A percentile compares a stretch with the other conserved stretches of the same genome.
Evolutionary conservation across 1,284 basidiomycete genomes (phyloP).

Genomic region (Takashimella koratensis): DNA sequence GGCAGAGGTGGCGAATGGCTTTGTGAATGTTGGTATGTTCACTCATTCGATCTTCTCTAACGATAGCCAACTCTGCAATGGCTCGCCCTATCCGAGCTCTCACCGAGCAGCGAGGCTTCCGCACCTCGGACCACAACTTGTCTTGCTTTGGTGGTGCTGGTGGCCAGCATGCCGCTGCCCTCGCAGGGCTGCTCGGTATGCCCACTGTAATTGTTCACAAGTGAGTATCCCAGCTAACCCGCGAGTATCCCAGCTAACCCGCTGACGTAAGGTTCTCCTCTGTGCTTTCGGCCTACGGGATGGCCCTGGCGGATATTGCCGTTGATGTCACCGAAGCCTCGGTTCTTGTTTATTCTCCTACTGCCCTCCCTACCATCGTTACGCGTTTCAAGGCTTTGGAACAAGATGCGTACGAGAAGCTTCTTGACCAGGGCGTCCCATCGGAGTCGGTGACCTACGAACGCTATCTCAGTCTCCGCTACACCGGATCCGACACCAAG

Average conservation of each 20-base stretch:
- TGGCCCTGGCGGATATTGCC: constrained; percentile 42
- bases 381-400: constrained; percentile 4
- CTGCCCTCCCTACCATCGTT: neutral
- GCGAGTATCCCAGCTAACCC: too few relatives aligned
- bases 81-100: constrained; percentile 26
- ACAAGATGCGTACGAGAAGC: neutral
- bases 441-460: constrained; percentile 54
- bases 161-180: constrained; percentile 5
- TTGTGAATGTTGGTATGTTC: constrained; percentile 17
- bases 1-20: constrained; percentile 45
- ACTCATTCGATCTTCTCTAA: constrained; percentile 40
- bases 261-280: constrained; percentile 32
- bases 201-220: constrained; percentile 40
- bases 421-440: constrained; percentile 37
- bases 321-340: constrained; percentile 2
- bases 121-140: constrained; percentile 41
- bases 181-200: constrained; percentile 25
- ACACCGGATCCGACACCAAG: constrained; percentile 75
- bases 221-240: too few relatives aligned
- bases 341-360: constrained; percentile 13
- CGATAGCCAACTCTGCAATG: constrained; percentile 2
- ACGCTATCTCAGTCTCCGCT: constrained; percentile 85
- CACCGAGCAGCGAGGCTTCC: constrained; percentile 44
- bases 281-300: constrained; percentile 50
- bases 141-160: constrained; percentile 41